Percentiles rank a stretch among this genome's conserved stretches.
phyloP scores from a whole-genome alignment of 2,329 filamentous ascomycete genomes.

The Venturia oleaginea region DNA sequence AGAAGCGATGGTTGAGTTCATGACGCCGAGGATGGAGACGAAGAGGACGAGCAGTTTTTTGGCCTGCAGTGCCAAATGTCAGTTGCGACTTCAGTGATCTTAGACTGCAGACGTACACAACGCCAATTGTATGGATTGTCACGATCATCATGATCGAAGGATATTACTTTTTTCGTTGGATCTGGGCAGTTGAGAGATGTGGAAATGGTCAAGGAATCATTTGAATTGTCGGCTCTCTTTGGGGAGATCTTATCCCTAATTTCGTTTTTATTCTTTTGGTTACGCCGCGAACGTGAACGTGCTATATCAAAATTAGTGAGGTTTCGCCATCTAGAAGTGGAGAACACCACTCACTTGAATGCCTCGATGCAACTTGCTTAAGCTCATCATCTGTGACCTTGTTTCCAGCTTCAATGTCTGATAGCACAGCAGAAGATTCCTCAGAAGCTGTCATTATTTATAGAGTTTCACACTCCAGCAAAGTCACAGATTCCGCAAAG shows the following conservation, averaged over 20 bases:
- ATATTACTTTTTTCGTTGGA: conserved; percentile 22
- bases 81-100: background rate
- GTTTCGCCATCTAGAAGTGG: background rate
- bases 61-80: conserved; percentile 27
- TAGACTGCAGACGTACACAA: conserved; percentile 6
- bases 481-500: background rate
- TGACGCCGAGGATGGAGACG: conserved; percentile 48
- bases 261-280: conserved; percentile 20
- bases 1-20: conserved; percentile 60
- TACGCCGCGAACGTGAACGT: conserved; percentile 14
- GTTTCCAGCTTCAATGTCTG: background rate
- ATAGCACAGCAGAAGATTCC: background rate
- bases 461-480: background rate
- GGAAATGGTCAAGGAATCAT: conserved; percentile 12
- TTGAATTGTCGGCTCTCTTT: conserved; percentile 9
- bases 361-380: background rate
- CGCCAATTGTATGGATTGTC: conserved; percentile 36
- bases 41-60: conserved; percentile 48
- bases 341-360: background rate
- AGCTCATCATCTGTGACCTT: background rate
- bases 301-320: background rate
- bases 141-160: conserved; percentile 31
- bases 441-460: background rate
- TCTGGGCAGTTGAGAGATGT: conserved; percentile 15
- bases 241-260: conserved; percentile 19